Percentiles rank a stretch among this genome's conserved stretches.
Evolutionary conservation across 768 basidiomycete species (phyloP).

Genomic region (Suillus subaureus): DNA sequence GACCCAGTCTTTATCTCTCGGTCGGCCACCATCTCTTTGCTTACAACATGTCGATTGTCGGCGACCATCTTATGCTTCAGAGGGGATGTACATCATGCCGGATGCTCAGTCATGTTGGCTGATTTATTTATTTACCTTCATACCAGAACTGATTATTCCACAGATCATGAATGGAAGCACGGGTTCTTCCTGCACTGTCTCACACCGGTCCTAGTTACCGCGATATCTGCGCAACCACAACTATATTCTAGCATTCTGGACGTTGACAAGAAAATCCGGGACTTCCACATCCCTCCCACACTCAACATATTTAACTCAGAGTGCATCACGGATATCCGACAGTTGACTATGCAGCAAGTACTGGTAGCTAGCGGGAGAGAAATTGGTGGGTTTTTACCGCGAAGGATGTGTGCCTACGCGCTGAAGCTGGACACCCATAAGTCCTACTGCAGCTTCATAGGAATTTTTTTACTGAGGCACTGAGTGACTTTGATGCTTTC

Average conservation of each 20-base stretch:
- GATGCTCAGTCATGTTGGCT: constrained; percentile 32
- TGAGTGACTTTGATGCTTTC: constrained; percentile 55
- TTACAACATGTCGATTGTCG: constrained; percentile 67
- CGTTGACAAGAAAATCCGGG: constrained; percentile 56
- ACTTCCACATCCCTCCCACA: constrained; percentile 54
- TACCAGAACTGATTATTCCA: constrained; percentile 12
- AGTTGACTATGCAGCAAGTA: constrained; percentile 65
- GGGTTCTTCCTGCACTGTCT: constrained; percentile 64
- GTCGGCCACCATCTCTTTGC: constrained; percentile 70
- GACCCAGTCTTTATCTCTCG: constrained; percentile 64
- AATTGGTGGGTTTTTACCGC: constrained; percentile 48
- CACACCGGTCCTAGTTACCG: constrained; percentile 61
- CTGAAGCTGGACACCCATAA: constrained; percentile 27
- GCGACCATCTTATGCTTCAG: constrained; percentile 36
- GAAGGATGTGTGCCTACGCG: constrained; percentile 8
- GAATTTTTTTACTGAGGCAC: constrained; percentile 65
- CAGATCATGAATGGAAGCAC: constrained; percentile 76
- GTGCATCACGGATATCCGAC: constrained; percentile 45
- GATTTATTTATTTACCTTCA: constrained; percentile 11
- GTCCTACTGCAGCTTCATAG: constrained; percentile 71
- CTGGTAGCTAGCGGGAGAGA: constrained; percentile 62
- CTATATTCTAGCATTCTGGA: constrained; percentile 53
- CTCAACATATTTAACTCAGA: constrained; percentile 46
- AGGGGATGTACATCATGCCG: constrained; percentile 32
- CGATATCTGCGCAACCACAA: constrained; percentile 53